A percentile compares a stretch with the other conserved stretches of the same genome.
phyloP scores from a whole-genome alignment of 2,329 filamentous ascomycete genomes.

The Rosellinia necatrix region DNA sequence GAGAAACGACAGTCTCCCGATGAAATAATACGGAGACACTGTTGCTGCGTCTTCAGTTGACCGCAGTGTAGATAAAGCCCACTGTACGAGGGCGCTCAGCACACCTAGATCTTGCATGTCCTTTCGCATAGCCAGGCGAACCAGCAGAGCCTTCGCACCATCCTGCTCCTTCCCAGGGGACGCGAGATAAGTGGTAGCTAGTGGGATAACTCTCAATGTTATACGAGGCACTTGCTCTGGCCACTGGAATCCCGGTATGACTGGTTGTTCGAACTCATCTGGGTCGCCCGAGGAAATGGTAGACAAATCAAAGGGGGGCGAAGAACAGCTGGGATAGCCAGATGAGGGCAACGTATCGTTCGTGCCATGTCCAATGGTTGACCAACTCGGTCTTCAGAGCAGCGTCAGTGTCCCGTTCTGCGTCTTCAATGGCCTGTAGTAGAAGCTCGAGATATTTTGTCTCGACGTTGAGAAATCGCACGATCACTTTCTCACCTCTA shows the following conservation, averaged over 20 bases:
- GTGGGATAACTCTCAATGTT: conserved; percentile 68
- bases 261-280: conserved; percentile 50
- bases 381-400: conserved; percentile 20
- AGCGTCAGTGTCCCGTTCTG: conserved; percentile 44
- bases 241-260: conserved; percentile 57
- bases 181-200: conserved; percentile 73
- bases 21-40: conserved; percentile 71
- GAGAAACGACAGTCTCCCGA: conserved; percentile 80
- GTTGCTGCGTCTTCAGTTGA: conserved; percentile 45
- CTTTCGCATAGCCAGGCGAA: conserved; percentile 77
- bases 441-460: conserved; percentile 82
- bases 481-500: conserved; percentile 88
- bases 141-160: conserved; percentile 81
- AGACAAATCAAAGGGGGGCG: conserved; percentile 86
- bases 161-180: conserved; percentile 85
- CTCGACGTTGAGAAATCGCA: conserved; percentile 89
- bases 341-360: conserved; percentile 82
- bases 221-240: conserved; percentile 69
- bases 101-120: conserved; percentile 86
- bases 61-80: conserved; percentile 68
- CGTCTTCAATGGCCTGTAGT: conserved; percentile 72
- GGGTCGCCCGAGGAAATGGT: conserved; percentile 73
- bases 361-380: conserved; percentile 73
- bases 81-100: conserved; percentile 68
- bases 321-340: conserved; percentile 86